These are phyloP conservation scores for Mortierella sp. DNA, from an alignment of 371 early-diverging fungal species.

Conservation along the genomic window DNA sequence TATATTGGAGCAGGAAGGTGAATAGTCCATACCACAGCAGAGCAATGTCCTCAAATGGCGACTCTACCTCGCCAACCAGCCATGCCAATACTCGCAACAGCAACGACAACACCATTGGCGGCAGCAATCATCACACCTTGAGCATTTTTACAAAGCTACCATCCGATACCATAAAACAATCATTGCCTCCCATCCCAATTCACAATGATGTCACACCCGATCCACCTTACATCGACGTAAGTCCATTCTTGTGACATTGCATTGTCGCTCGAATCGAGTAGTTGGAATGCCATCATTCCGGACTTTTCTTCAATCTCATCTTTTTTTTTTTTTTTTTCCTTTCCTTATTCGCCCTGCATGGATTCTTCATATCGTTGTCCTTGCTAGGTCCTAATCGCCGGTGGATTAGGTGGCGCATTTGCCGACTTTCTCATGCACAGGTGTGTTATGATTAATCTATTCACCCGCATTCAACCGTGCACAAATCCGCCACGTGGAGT, in stretches of 20 bases:
- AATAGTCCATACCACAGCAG: neutral
- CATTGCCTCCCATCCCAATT: constrained; percentile 21
- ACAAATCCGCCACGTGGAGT: neutral
- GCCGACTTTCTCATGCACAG: constrained; percentile 85
- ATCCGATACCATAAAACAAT: constrained; percentile 21
- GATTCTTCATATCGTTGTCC: neutral
- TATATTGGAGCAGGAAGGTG: neutral
- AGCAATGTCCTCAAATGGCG: constrained; percentile 34
- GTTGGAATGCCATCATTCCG: neutral
- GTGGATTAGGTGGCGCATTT: constrained; percentile 78
- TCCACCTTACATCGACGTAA: constrained; percentile 55
- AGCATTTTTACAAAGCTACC: constrained; percentile 23
- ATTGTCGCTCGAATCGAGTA: neutral
- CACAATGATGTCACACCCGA: constrained; percentile 23
- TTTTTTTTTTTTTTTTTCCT: neutral
- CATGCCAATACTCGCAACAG: constrained; percentile 3
- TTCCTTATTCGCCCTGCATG: neutral
- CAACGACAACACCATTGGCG: constrained; percentile 5
- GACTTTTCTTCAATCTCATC: neutral
- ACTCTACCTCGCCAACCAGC: constrained; percentile 5
- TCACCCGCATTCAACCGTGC: neutral
- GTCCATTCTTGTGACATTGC: neutral
- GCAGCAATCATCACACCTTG: constrained; percentile 6
- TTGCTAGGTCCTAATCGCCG: constrained; percentile 73
- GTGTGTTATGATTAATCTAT: constrained; percentile 46